Evolutionary conservation across 202 grass and related monocot species (phyloP), one percentile per base, ranked within the genome.

Genomic region (Miscanthus sacchariflorus): DNA sequence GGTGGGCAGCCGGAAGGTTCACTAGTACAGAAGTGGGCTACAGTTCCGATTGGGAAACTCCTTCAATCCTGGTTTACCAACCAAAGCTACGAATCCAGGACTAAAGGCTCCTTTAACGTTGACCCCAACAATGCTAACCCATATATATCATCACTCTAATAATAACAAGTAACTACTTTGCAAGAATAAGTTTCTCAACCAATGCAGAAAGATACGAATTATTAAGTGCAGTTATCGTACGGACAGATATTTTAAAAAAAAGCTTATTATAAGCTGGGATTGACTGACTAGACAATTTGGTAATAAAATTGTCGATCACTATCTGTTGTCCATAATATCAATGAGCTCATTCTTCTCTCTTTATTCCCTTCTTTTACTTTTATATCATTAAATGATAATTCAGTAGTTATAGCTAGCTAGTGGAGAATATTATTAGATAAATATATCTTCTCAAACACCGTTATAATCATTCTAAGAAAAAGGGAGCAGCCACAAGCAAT

Each of bases 371-470:
- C 18, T 21, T 9, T 17, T 10, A 0, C 3, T 30, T 74, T 74
- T 67, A 33, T 0, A 8, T 11, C n/a, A 9, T 70, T 21, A 39
- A 21, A 9, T 39, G 19, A 70, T 39, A 39, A 70, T 19, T 81
- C 30, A 13, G 14, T 63, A 23, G 8, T 30, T 40, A 52, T 35
- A 36, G 27, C 18, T 74, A 7, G 42, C 8, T 7, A 7, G 52
- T 66, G 54, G 27, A 25, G 39, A 80, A 49, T 38, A 38, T 5
- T 78, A 81, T 3, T n/a, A 81, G 18, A 74, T 30, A 75, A 68
- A 50, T n/a, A 44, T 86, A 71, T 86, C 84, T 75, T 87, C 78
- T 42, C 10, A 69, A 17, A 14, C 28, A 35, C 15, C 50, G 1
- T 18, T 54, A 18, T 17, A 18, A 54, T 5, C 50, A 1, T 54